Conservation (phyloP, 2,329 filamentous ascomycete species). For the Paraconiothyrium brasiliense region DNA sequence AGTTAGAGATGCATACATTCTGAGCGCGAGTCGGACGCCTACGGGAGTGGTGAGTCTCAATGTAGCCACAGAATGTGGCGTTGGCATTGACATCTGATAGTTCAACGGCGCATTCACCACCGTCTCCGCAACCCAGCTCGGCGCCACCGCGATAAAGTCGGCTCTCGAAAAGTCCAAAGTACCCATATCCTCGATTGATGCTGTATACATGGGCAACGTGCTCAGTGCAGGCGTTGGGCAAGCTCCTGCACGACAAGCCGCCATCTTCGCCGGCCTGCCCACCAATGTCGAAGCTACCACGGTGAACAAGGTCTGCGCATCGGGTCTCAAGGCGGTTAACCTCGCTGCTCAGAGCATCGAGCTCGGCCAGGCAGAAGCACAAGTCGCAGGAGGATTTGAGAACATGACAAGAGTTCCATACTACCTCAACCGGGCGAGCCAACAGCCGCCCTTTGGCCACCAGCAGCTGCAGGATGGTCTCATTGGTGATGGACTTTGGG, state of each 20-base stretch:
- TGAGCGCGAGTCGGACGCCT: constrained; percentile 89
- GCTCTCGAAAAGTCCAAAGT: constrained; percentile 87
- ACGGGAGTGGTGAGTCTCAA: constrained; percentile 75
- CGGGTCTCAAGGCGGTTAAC: constrained; percentile 89
- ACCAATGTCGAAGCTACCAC: constrained; percentile 86
- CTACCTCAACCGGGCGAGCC: constrained; percentile 83
- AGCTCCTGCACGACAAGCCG: constrained; percentile 88
- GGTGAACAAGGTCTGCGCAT: constrained; percentile 98
- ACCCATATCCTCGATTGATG: constrained; percentile 80
- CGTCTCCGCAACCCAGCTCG: constrained; percentile 86
- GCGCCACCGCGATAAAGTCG: constrained; percentile 89
- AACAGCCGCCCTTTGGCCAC: constrained; percentile 85
- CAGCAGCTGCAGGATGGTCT: constrained; percentile 89
- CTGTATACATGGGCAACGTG: constrained; percentile 98
- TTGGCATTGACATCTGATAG: constrained; percentile 58
- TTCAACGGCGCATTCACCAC: constrained; percentile 93
- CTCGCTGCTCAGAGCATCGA: constrained; percentile 95
- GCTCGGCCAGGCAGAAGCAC: constrained; percentile 85
- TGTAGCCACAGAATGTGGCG: background rate
- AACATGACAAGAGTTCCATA: constrained; percentile 96
- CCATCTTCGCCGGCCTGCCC: constrained; percentile 86
- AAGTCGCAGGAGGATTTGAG: constrained; percentile 96
- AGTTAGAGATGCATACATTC: constrained; percentile 90
- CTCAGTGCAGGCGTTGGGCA: constrained; percentile 86
- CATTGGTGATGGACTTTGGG: constrained; percentile 93